These are phyloP conservation scores for Polyporus arcularius DNA, from an alignment of 768 basidiomycete species.

Conservation along the genomic window DNA sequence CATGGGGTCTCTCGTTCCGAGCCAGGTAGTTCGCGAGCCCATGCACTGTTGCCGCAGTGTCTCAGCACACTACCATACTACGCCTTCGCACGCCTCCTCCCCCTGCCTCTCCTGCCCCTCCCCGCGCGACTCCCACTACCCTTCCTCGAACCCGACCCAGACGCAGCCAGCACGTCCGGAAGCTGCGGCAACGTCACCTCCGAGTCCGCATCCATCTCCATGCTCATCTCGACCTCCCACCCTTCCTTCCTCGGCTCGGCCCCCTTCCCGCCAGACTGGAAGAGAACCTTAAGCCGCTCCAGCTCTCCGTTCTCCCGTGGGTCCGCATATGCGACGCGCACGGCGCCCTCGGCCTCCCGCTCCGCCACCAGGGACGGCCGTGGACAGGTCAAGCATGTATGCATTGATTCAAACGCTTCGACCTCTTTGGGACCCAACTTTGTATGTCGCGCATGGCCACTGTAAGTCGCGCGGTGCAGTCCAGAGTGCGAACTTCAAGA, in stretches of 20 bases:
- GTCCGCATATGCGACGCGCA: conserved; percentile 69
- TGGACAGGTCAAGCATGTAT: too few relatives aligned
- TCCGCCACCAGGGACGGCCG: conserved; percentile 6
- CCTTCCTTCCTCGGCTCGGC: not conserved
- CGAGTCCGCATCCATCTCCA: not conserved
- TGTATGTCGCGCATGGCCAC: too few relatives aligned
- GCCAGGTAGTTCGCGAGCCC: too few relatives aligned
- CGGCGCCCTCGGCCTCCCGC: conserved; percentile 40
- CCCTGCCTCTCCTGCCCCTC: conserved; percentile 13
- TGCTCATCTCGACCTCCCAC: conserved; percentile 4
- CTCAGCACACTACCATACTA: not conserved
- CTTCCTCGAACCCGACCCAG: not conserved
- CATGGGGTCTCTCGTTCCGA: too few relatives aligned
- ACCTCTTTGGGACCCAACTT: too few relatives aligned
- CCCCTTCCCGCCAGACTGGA: conserved; percentile 35
- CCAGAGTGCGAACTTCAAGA: too few relatives aligned
- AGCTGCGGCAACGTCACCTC: conserved; percentile 18
- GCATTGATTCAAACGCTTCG: too few relatives aligned
- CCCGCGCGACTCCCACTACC: not conserved
- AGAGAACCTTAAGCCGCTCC: conserved; percentile 48
- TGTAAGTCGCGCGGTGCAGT: too few relatives aligned
- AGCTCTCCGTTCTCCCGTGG: conserved; percentile 62
- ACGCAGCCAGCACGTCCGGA: conserved; percentile 7
- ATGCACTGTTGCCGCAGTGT: too few relatives aligned
- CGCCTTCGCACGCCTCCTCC: conserved; percentile 4